Evolutionary conservation across 805 yeast genomes (phyloP).

Genomic region (Yarrowia keelungensis): DNA sequence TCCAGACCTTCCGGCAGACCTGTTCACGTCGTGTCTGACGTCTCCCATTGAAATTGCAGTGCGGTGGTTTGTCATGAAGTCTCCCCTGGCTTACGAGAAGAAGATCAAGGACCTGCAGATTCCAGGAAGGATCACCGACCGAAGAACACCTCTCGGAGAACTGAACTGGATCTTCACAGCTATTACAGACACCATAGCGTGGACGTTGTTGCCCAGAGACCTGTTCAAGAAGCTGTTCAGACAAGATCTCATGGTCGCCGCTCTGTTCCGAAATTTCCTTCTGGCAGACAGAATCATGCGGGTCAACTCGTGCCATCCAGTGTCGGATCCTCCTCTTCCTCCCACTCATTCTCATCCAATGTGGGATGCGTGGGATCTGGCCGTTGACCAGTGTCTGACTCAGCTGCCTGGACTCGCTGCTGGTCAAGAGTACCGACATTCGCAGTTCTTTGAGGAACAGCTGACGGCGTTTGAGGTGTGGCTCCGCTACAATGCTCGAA

Average conservation of each 20-base stretch:
- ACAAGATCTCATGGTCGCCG: conserved; percentile 96
- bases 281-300: conserved; percentile 95
- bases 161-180: conserved; percentile 98
- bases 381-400: conserved; percentile 89
- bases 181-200: conserved; percentile 96
- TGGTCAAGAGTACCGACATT: conserved; percentile 60
- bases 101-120: conserved; percentile 59
- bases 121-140: conserved; percentile 90
- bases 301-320: conserved; percentile 88
- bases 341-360: conserved; percentile 82
- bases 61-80: conserved; percentile 85
- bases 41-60: conserved; percentile 95
- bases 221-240: conserved; percentile 88
- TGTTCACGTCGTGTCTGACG: conserved; percentile 93
- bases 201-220: conserved; percentile 89
- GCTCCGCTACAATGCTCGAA: conserved; percentile 82
- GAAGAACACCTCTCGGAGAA: conserved; percentile 95
- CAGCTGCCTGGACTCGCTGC: conserved; percentile 50
- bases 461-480: conserved; percentile 95
- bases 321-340: conserved; percentile 92
- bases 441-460: conserved; percentile 94
- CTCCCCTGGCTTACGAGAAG: conserved; percentile 50
- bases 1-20: conserved; percentile 94
- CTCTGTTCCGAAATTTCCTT: conserved; percentile 88
- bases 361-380: conserved; percentile 99